Evolutionary conservation across 2,329 filamentous ascomycete species (phyloP), one percentile per base, ranked within the genome.

Genomic region (Pezicula carpinea): DNA sequence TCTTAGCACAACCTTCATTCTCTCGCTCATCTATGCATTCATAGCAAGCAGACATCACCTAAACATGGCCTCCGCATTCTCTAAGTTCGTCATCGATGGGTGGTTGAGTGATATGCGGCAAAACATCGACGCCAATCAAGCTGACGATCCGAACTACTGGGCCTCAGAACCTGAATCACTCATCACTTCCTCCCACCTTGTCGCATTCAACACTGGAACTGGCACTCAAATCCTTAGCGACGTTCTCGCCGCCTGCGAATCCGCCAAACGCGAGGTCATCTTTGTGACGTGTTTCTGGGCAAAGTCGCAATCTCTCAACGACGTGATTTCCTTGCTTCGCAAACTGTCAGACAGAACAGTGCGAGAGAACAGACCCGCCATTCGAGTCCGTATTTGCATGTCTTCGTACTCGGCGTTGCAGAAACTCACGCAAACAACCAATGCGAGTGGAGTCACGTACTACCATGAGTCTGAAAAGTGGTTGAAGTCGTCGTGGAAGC

Each of bases 281-380:
- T 74, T 93, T 35, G 85, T 90, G 6, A 92, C 88, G 7, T 92
- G 88, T 65, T 93, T 91, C 66, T 91, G 87, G 87, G 82, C 87
- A 0, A 69, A 71, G 0, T 91, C 87, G 0, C 65, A 73, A 1
- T 83, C 81, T 0, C 70, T 83, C 15, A 68, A 75, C 4, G 73
- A 73, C 0, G 68, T 93, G 11, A 72, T 70, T 33, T 67, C 76
- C 4, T 70, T 80, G 0, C 72, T 93, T 1, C 65, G 72, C 13
- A 69, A 70, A 43, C 73, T 93, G 7, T 87, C 85, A 1, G 57
- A 64, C 3, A 68, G 72, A 58, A 66, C 67, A 33, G 21, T 69
- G 55, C 44, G 67, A 56, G 39, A 63, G 59, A 53, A 48, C 55
- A 15, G 31, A 50, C 48, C 45, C 8, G 43, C 56, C 48, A 49